Evolutionary conservation across 805 yeast genomes (phyloP), one percentile per base, ranked within the genome.

Genomic region (Hanseniaspora singularis): DNA sequence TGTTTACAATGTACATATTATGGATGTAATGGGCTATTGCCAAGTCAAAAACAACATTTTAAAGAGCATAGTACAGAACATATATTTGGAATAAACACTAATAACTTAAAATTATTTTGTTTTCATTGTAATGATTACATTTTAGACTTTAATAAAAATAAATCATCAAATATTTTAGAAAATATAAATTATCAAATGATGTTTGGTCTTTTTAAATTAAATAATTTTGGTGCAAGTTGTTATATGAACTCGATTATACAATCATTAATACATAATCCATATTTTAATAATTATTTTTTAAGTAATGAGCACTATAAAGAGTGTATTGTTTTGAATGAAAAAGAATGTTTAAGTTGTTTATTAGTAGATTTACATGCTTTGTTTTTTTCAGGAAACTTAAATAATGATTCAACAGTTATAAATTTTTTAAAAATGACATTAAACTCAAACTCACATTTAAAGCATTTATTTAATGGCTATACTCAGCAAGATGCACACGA

Each of bases 401-500:
- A 37, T 11, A 51, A 38, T 71, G 76, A 27, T 87, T 94, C 2
- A 80, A 66, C 64, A 0, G 81, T 92, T 52, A 79, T 92, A 2
- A 74, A 81, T 42, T 63, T 92, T 39, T 68, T 92, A 41, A 71
- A 76, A n/a, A 84, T 95, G 11, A 80, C 95, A 1, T 87, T 96
- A 89, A 79, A 79, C 55, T 79, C 80, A 39, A 83, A 85, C 54
- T 28, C 40, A 8, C 40, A 34, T n/a, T 23, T 44, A 18, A 39
- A 44, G 16, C 75, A 82, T 53, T 74, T 86, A 28, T 72, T 92
- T 50, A 95, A 96, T 0, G 99, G 99, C 1, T 88, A 88, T 54
- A 81, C 92, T 30, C 96, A 92, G 63, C 99, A 92, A 63, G 99
- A 92, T 61, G 97, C 98, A 0, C 99, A 92, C 64, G 99, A 92